phyloP scores from a whole-genome alignment of 2,329 filamentous ascomycete species.

The Hypoxylon sp. region DNA sequence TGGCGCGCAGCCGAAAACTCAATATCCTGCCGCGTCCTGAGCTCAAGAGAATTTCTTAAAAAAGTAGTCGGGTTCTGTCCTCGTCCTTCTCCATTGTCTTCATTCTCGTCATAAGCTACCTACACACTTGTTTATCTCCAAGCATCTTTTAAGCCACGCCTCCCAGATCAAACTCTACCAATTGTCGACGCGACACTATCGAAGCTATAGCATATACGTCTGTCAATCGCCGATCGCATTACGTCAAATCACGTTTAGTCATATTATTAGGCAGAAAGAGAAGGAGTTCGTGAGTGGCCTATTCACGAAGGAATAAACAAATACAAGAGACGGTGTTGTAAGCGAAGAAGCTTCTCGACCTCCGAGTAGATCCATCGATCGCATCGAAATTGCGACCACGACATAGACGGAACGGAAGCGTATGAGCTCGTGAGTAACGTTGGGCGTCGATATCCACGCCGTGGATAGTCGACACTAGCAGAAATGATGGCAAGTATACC shows the following conservation, averaged over 20 bases:
- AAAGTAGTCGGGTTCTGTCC: background rate
- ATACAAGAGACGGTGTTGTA: constrained; percentile 7
- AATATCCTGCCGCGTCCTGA: constrained; percentile 22
- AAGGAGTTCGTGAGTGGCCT: constrained; percentile 5
- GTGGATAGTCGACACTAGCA: constrained; percentile 68
- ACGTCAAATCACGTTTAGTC: constrained; percentile 21
- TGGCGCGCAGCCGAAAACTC: constrained; percentile 24
- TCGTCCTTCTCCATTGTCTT: background rate
- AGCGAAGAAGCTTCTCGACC: constrained; percentile 9
- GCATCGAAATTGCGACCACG: constrained; percentile 37
- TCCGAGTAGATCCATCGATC: constrained; percentile 31
- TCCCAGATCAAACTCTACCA: constrained; percentile 34
- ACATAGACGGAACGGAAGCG: constrained; percentile 50
- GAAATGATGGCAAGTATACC: constrained; percentile 81
- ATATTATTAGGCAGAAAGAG: constrained; percentile 11
- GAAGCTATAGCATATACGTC: constrained; percentile 8
- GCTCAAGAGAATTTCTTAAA: background rate
- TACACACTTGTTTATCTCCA: constrained; percentile 39
- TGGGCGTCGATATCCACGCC: constrained; percentile 70
- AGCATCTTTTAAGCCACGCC: constrained; percentile 36
- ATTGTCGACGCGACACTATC: constrained; percentile 30
- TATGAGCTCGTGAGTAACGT: constrained; percentile 64
- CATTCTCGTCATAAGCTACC: background rate
- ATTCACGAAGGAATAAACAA: background rate
- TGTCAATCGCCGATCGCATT: constrained; percentile 30